Evolutionary conservation across 1,284 basidiomycete genomes (phyloP), one percentile per base, ranked within the genome.

Genomic region (Omphalotus olearius): DNA sequence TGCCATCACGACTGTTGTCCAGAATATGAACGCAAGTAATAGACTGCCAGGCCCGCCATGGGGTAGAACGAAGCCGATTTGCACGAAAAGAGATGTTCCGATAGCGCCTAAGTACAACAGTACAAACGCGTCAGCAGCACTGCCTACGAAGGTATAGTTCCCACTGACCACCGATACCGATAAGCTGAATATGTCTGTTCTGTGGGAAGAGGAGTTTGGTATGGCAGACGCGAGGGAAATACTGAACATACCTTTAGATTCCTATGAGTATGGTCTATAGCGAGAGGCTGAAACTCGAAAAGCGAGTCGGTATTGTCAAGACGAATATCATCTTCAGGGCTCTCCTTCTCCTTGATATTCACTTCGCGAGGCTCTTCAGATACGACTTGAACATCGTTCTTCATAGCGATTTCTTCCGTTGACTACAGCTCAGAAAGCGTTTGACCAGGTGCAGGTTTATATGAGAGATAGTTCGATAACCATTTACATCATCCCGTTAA

Each of bases 171-270:
- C 73, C 73, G 36, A 77, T 74, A 6, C 72, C 73, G 55, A 76
- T 75, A 6, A 77, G 61, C 55, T 75, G 73, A 43, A 77, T 71
- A 58, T 77, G 75, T 9, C 75, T 68, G 52, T 68, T 70, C 74
- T 76, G 13, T 13, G 30, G 23, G 36, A 40, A 10, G 41, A 33
- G 36, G 17, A 10, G 23, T 45, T 17, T n/a, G 20, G 25, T 3
- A 23, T 47, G 6, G 39, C 23, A 41, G 16, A 28, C 11, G 1
- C 6, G 10, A 28, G 11, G 18, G 30, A 14, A 33, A 33, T 33
- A 33, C 7, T 10, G 17, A 48, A 6, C 35, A 25, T 28, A 49
- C 47, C 37, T 49, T 49, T 14, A 49, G 38, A 18, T 28, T 49
- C 16, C 47, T 23, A 16, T 49, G 37, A 26, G 47, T 49, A 5